A percentile compares a stretch with the other conserved stretches of the same genome.
Evolutionary conservation across 306 rosid species (phyloP).

Genomic region (Rubus parviflorus): DNA sequence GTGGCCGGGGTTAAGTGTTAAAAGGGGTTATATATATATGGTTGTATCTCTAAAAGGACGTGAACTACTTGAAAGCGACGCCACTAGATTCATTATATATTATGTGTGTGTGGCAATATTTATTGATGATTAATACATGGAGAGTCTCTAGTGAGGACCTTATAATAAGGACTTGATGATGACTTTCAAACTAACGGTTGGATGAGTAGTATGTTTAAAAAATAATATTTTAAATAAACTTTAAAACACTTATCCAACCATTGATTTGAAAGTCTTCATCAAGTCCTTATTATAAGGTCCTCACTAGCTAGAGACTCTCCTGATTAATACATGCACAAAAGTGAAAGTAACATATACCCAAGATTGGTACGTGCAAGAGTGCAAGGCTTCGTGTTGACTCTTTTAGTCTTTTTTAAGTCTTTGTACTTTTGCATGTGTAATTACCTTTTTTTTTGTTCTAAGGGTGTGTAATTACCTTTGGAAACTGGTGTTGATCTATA

Average conservation of each 20-base stretch:
- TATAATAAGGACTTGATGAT: no score
- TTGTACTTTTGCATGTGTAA: not conserved
- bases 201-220: no score
- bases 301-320: no score
- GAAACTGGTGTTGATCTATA: not conserved
- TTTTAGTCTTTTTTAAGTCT: not conserved
- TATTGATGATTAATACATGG: not conserved
- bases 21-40: not conserved
- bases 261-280: no score
- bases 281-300: no score
- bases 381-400: not conserved
- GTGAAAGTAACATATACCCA: not conserved
- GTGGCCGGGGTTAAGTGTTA: not conserved
- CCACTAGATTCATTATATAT: no score
- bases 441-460: no score
- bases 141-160: no score
- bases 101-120: not conserved
- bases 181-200: no score
- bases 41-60: not conserved
- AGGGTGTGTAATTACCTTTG: no score
- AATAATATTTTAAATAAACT: no score
- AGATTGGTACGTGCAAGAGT: not conserved
- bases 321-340: not conserved
- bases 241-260: no score
- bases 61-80: constrained; percentile 7